A percentile compares a stretch with the other conserved stretches of the same genome.
Conservation (phyloP, 768 basidiomycete genomes). For the Infundibulicybe gibba region DNA sequence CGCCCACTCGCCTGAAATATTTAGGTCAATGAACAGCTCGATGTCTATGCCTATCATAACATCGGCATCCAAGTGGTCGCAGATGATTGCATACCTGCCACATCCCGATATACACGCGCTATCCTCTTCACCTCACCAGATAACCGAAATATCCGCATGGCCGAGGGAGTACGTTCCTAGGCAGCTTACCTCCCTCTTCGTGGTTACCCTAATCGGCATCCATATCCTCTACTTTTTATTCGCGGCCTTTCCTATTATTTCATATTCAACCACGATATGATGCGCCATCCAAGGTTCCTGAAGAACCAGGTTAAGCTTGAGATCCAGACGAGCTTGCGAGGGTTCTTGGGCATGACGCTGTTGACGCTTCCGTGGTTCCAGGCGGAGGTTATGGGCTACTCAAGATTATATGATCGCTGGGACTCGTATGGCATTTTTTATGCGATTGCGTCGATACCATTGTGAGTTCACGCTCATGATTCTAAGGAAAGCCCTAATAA, state of each 20-base stretch:
- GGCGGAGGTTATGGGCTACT: constrained; percentile 85
- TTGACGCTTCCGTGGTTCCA: constrained; percentile 94
- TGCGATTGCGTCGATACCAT: constrained; percentile 58
- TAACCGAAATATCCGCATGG: constrained; percentile 65
- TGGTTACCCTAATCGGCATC: constrained; percentile 78
- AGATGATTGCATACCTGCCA: constrained; percentile 51
- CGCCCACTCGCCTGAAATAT: constrained; percentile 15
- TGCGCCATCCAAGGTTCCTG: constrained; percentile 90
- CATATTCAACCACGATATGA: constrained; percentile 96
- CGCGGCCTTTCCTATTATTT: constrained; percentile 78
- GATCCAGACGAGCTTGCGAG: constrained; percentile 67
- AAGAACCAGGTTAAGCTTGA: constrained; percentile 83
- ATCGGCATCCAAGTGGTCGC: constrained; percentile 43
- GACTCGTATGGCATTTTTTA: constrained; percentile 80
- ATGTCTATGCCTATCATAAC: constrained; percentile 27
- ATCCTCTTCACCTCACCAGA: constrained; percentile 20
- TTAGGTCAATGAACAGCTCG: constrained; percentile 34
- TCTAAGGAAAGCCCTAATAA: not conserved
- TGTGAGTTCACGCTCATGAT: constrained; percentile 41
- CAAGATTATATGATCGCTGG: constrained; percentile 72
- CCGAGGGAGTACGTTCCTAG: constrained; percentile 80
- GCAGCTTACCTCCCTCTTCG: constrained; percentile 67
- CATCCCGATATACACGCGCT: constrained; percentile 40
- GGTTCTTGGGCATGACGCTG: constrained; percentile 80
- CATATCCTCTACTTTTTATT: constrained; percentile 85